Evolutionary conservation across 805 yeast species (phyloP), one percentile per base, ranked within the genome.

Genomic region (Yamadazyma philogaea): DNA sequence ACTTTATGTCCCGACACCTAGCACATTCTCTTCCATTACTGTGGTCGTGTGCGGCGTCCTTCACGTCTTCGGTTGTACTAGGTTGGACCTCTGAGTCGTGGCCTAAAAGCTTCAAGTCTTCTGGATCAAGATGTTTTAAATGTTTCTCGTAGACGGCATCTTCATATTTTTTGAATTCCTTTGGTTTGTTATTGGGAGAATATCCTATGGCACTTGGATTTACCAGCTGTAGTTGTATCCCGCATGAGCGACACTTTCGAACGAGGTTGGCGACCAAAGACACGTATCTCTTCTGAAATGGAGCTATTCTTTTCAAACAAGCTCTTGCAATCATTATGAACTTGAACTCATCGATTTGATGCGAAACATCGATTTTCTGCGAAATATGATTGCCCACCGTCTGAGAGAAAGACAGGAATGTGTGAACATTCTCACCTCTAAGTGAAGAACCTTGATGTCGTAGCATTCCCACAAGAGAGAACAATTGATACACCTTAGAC

Each of bases 221-320:
- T 10, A 34, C 14, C 34, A 54, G 53, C 51, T 82, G 87, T 16
- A 82, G 58, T 7, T 50, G 48, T 6, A 79, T 61, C 20, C 87
- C 87, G 62, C 89, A 82, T 2, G 84, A 73, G 4, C 64, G 54
- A 55, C 88, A 82, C 8, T 54, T 44, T 1, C 49, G 42, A 12
- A 54, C 47, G 17, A 54, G 18, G 32, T 40, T 40, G 7, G 32
- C 7, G 4, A 39, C 26, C 15, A 39, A 14, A 11, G 42, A 32
- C 11, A 27, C 6, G 19, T 18, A 24, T 26, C 42, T 15, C 11
- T 14, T 34, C 7, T 34, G 37, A 7, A 21, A 11, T 7, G 22
- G 8, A 10, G 10, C 4, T 3, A n/a, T 15, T 21, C 30, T 12
- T 6, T 14, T 6, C 3, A 34, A 15, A 28, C 37, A 21, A 24